A percentile compares a stretch with the other conserved stretches of the same genome.
Evolutionary conservation across 2,329 filamentous ascomycete genomes (phyloP).

Genomic region (Thermoascus crustaceus): DNA sequence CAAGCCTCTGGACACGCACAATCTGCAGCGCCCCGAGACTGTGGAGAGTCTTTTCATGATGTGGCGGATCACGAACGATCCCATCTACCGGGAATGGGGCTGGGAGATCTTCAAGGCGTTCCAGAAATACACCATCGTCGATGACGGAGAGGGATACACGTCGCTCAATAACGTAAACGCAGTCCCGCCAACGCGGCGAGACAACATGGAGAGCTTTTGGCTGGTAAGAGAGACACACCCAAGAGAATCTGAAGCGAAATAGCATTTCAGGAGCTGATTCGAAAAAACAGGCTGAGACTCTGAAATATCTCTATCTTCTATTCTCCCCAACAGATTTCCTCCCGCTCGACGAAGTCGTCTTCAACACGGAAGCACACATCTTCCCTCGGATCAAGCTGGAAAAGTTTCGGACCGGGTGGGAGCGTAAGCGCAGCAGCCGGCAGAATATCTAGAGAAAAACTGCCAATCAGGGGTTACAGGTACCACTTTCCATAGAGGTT

Average conservation of each 20-base stretch:
- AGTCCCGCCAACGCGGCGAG: conserved; percentile 60
- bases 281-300: conserved; percentile 88
- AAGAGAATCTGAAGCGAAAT: too few species aligned
- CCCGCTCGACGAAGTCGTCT: conserved; percentile 76
- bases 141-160: conserved; percentile 69
- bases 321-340: conserved; percentile 79
- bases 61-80: conserved; percentile 93
- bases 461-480: too few species aligned
- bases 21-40: conserved; percentile 90
- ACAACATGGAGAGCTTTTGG: conserved; percentile 99
- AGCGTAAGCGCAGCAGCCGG: conserved; percentile 18
- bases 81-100: conserved; percentile 86
- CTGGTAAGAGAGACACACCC: too few species aligned
- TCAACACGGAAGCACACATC: conserved; percentile 93
- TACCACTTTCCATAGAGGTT: too few species aligned
- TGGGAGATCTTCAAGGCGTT: conserved; percentile 98
- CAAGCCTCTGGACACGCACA: conserved; percentile 76
- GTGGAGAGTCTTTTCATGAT: conserved; percentile 94
- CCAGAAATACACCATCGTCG: conserved; percentile 71
- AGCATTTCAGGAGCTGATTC: too few species aligned
- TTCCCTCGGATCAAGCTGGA: conserved; percentile 78
- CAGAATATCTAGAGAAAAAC: neutral
- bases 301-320: conserved; percentile 95
- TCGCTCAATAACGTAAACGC: conserved; percentile 66
- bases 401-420: conserved; percentile 35